These are phyloP conservation scores for Aspergillus baeticus DNA, from an alignment of 495 filamentous ascomycete genomes.

Conservation along the genomic window DNA sequence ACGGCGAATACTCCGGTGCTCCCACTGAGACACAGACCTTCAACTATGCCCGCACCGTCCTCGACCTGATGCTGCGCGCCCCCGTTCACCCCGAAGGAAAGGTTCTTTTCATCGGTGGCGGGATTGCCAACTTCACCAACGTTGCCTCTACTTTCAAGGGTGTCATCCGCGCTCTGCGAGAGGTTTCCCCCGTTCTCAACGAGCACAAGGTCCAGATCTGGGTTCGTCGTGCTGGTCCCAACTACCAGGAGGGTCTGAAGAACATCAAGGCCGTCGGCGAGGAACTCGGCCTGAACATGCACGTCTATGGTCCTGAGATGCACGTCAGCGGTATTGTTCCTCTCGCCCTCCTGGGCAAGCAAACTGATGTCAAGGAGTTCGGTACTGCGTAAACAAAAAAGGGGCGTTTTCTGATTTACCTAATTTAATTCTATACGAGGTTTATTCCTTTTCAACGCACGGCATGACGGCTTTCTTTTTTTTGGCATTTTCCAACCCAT, in stretches of 20 bases:
- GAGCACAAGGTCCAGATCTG: constrained; percentile 99
- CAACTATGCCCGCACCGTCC: constrained; percentile 94
- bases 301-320: constrained; percentile 98
- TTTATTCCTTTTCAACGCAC: constrained; percentile 46
- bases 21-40: constrained; percentile 97
- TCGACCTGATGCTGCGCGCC: constrained; percentile 96
- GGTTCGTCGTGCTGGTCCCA: constrained; percentile 98
- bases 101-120: constrained; percentile 98
- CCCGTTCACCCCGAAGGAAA: constrained; percentile 86
- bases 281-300: constrained; percentile 90
- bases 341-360: constrained; percentile 62
- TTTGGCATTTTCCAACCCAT: constrained; percentile 13
- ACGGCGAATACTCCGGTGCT: constrained; percentile 98
- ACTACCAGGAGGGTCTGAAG: constrained; percentile 99
- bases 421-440: constrained; percentile 37
- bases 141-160: constrained; percentile 99
- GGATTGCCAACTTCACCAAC: constrained; percentile 99
- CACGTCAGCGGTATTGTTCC: constrained; percentile 71
- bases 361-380: constrained; percentile 51
- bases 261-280: constrained; percentile 97
- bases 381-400: constrained; percentile 37
- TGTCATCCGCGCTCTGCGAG: constrained; percentile 94
- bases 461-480: constrained; percentile 41
- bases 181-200: constrained; percentile 78
- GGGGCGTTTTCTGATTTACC: constrained; percentile 24